Base-by-base conservation (phyloP, 2,329 filamentous ascomycete genomes). In the Coniochaeta ligniaria region DNA sequence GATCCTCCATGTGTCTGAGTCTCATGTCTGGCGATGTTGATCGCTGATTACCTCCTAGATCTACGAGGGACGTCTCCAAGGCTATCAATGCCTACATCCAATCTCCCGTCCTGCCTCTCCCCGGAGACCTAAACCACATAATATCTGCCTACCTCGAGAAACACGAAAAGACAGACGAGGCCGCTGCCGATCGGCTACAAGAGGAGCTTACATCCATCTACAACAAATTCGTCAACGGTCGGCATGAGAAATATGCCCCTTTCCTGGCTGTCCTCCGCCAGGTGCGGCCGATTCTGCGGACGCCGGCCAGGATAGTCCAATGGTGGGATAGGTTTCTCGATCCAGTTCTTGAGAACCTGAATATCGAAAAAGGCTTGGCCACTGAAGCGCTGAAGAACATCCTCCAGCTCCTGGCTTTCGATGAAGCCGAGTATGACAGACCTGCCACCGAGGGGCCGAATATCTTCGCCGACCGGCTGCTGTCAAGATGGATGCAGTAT, bases 151-250 rank as follows among this genome's bases (percentile, higher is more conserved):
- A 91, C 73, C 78, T 91, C 57, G 82, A 86, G 54, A 87, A 85
- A 67, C 85, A 91, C 70, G 77, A 83, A 60, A 82, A 83, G 66
- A 82, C 84, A 64, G 90, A 93, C 67, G 88, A 91, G 58, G 75
- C 80, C 60, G 80, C 85, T 45, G 81, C 85, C n/a, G 88, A 91
- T 65, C 85, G 87, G 61, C 79, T 92, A 58, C 86, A 92, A 63
- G 89, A 92, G 45, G 90, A 92, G 66, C 80, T 95, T 8, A 76
- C 88, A 45, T 74, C 79, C 26, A 80, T 91, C 59, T 92, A 88
- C 75, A 80, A 87, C 61, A 86, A 83, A 68, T 78, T 84, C 64
- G 83, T 93, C 62, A 78, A 79, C 26, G 80, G 81, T 36, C 78
- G 79, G 26, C 76, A 83, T 2, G 72, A 80, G 58, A 83, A 84